Evolutionary conservation across 2,329 filamentous ascomycete genomes (phyloP).

Genomic region (Cladophialophora bantiana): DNA sequence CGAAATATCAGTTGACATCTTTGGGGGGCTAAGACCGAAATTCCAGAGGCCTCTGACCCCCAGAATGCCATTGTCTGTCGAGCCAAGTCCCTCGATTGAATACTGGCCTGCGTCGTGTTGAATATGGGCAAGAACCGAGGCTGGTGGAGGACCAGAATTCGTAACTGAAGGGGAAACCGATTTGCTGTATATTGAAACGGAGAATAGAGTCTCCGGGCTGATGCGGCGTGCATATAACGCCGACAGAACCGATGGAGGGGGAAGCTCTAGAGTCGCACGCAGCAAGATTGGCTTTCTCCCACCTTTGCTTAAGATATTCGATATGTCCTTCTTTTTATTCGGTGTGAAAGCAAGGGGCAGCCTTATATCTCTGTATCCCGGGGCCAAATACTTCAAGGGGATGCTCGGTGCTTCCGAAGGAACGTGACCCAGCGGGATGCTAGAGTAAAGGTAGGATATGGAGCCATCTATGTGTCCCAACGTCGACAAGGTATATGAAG

Average conservation of each 20-base stretch:
- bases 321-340: constrained; percentile 19
- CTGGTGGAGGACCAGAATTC: constrained; percentile 59
- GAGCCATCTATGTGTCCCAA: constrained; percentile 93
- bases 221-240: constrained; percentile 82
- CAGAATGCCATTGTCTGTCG: constrained; percentile 87
- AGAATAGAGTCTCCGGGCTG: constrained; percentile 77
- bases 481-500: constrained; percentile 88
- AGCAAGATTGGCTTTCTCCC: constrained; percentile 52
- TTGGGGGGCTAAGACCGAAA: constrained; percentile 72
- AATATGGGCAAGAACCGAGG: constrained; percentile 54
- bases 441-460: constrained; percentile 96
- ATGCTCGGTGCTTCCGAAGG: constrained; percentile 75
- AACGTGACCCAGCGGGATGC: constrained; percentile 72
- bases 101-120: constrained; percentile 84
- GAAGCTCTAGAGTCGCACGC: constrained; percentile 55
- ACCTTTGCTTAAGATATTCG: constrained; percentile 18
- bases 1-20: constrained; percentile 25
- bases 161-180: constrained; percentile 42
- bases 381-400: constrained; percentile 77
- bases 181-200: constrained; percentile 66
- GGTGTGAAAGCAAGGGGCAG: constrained; percentile 35
- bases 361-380: constrained; percentile 70
- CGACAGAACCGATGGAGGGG: constrained; percentile 82
- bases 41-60: constrained; percentile 92
- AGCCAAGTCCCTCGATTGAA: constrained; percentile 87